Evolutionary conservation across 768 basidiomycete genomes (phyloP), one percentile per base, ranked within the genome.

Genomic region (Tulasnella sp.): DNA sequence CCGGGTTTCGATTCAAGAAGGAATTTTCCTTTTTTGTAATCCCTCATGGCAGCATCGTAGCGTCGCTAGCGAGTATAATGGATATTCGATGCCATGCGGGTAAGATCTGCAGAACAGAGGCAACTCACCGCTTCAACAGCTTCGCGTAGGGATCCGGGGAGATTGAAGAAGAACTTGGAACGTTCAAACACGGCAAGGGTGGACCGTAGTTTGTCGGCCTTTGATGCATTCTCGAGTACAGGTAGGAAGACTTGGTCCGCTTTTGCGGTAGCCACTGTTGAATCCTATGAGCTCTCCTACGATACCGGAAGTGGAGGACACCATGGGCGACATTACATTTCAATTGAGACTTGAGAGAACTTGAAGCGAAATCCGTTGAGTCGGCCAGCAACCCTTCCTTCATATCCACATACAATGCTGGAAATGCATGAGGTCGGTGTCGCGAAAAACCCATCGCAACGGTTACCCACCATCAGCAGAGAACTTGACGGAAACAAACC

Each of bases 161-260:
- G 87, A 80, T 97, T 98, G 87, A 99, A 99, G 83, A 99, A 94
- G 87, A 98, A 99, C 80, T 96, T 97, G 71, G 94, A 96, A 58
- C 95, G 88, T 79, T 99, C 97, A 79, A 99, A 98, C 25, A 99
- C 94, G 40, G 94, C 92, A 7, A 99, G 88, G 0, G 97, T 98
- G 0, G 92, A 93, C 45, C 93, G 91, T 4, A 99, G 85, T 82
- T 96, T 94, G 81, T 94, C 91, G 17, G 97, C 95, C 81, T 98
- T 99, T 39, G 93, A 91, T 3, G 96, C 90, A 78, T 98, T 98
- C 82, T 99, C 97, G 54, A 99, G 86, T 37, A 98, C 93, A 1
- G 97, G 97, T 2, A 98, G 87, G 82, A 97, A 99, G 5, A 99
- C 94, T 80, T 96, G 94, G 79, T 99, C 91, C 14, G 97, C 96